A percentile compares a stretch with the other conserved stretches of the same genome.
phyloP scores from a whole-genome alignment of 164 flowering plant species.

The Nelumbo lutea region DNA sequence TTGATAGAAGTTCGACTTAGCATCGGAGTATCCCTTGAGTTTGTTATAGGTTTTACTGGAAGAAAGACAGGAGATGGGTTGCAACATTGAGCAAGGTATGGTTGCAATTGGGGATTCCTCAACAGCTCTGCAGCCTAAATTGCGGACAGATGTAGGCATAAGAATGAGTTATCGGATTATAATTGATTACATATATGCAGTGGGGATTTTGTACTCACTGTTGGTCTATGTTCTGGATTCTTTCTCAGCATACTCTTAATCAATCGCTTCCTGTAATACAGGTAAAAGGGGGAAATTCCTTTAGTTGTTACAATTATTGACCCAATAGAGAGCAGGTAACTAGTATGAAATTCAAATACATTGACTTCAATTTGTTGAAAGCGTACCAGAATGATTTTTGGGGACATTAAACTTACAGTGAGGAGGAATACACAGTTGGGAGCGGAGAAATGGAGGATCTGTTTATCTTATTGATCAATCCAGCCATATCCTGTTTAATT shows the following conservation, averaged over 20 bases:
- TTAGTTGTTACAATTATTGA: neutral
- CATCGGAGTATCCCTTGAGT: conserved; percentile 36
- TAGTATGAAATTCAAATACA: too few species aligned
- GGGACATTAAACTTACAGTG: conserved; percentile 47
- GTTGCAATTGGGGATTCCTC: conserved; percentile 74
- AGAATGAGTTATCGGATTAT: conserved; percentile 4
- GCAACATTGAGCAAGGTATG: conserved; percentile 49
- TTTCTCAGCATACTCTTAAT: conserved; percentile 87
- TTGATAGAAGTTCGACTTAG: conserved; percentile 31
- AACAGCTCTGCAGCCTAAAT: conserved; percentile 70
- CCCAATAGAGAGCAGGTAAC: neutral
- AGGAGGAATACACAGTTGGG: conserved; percentile 66
- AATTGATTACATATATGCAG: neutral
- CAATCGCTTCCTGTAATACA: conserved; percentile 58
- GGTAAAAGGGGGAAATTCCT: neutral
- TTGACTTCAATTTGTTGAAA: neutral
- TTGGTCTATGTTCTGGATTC: conserved; percentile 86
- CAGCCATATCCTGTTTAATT: conserved; percentile 68
- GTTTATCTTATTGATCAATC: conserved; percentile 71
- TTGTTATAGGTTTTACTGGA: conserved; percentile 45
- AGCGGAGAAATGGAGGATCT: conserved; percentile 67
- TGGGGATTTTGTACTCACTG: conserved; percentile 41
- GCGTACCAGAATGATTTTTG: neutral
- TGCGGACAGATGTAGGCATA: neutral
- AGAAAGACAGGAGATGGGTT: conserved; percentile 60